phyloP scores from a whole-genome alignment of 2,329 filamentous ascomycete genomes.

The Fusarium globosum region DNA sequence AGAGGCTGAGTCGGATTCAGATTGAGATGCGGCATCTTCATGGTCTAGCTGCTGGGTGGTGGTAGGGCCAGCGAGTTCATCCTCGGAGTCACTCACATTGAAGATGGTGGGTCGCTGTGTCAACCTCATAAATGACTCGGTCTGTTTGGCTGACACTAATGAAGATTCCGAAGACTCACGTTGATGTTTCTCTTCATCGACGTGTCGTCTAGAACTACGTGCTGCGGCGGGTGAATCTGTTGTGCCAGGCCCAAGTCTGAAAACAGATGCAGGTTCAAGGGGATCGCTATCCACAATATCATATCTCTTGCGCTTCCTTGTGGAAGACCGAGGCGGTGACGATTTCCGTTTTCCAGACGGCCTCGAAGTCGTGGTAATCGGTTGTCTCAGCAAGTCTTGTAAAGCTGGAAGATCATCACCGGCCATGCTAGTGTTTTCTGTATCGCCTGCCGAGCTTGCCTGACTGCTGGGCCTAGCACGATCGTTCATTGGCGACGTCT shows the following conservation, averaged over 20 bases:
- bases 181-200: constrained; percentile 11
- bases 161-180: neutral
- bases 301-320: constrained; percentile 47
- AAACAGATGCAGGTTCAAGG: constrained; percentile 41
- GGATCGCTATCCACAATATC: constrained; percentile 49
- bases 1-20: constrained; percentile 53
- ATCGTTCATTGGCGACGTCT: constrained; percentile 43
- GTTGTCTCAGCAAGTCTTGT: constrained; percentile 48
- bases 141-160: neutral
- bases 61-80: constrained; percentile 28
- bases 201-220: constrained; percentile 34
- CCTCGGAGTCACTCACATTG: constrained; percentile 42
- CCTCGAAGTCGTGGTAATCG: constrained; percentile 18
- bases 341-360: constrained; percentile 40
- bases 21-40: constrained; percentile 38
- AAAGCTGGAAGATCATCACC: constrained; percentile 54
- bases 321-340: constrained; percentile 42
- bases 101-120: constrained; percentile 11
- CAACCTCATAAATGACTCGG: constrained; percentile 1
- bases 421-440: constrained; percentile 52
- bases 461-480: constrained; percentile 49
- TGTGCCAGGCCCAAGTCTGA: constrained; percentile 22
- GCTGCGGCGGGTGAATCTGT: constrained; percentile 40
- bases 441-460: constrained; percentile 49
- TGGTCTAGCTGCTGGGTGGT: neutral